Percentiles rank a stretch among this genome's conserved stretches.
phyloP scores from a whole-genome alignment of 176 grass and related monocot species.

The Cenchrus fungigraminus region DNA sequence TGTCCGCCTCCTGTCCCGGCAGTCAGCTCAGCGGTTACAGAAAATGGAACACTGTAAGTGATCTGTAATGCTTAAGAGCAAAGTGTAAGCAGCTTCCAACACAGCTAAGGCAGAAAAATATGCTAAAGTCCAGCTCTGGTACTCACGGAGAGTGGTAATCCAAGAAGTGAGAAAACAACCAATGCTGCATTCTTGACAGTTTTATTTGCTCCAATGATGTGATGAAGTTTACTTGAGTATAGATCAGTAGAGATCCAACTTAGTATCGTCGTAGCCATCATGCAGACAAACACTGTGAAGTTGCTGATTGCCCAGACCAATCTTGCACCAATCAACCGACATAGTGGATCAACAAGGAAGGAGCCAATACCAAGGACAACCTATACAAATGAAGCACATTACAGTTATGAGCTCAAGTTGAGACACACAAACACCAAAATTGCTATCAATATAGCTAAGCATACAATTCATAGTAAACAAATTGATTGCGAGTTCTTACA shows the following conservation, averaged over 20 bases:
- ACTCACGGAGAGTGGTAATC: conserved; percentile 90
- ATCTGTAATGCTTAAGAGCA: conserved; percentile 51
- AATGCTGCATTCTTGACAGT: conserved; percentile 60
- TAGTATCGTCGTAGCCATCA: conserved; percentile 78
- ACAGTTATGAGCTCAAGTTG: neutral
- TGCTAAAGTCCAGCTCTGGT: neutral
- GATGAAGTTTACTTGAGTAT: conserved; percentile 64
- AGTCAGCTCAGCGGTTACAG: conserved; percentile 87
- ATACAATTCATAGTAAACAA: conserved; percentile 31
- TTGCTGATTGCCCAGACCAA: conserved; percentile 95
- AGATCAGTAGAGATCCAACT: conserved; percentile 70
- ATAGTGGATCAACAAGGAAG: conserved; percentile 89
- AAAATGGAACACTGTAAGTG: conserved; percentile 95
- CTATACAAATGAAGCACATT: conserved; percentile 45
- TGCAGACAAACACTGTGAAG: conserved; percentile 92
- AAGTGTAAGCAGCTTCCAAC: conserved; percentile 29
- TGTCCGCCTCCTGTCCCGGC: conserved; percentile 90
- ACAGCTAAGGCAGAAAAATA: neutral
- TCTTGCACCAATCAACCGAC: conserved; percentile 80
- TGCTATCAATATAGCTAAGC: conserved; percentile 4
- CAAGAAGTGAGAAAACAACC: conserved; percentile 89
- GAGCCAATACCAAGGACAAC: conserved; percentile 92
- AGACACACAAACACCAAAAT: neutral
- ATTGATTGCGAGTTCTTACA: conserved; percentile 67
- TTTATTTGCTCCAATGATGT: conserved; percentile 79